Conservation (phyloP, 257 asterid genomes). For the Cordia subcordata region DNA sequence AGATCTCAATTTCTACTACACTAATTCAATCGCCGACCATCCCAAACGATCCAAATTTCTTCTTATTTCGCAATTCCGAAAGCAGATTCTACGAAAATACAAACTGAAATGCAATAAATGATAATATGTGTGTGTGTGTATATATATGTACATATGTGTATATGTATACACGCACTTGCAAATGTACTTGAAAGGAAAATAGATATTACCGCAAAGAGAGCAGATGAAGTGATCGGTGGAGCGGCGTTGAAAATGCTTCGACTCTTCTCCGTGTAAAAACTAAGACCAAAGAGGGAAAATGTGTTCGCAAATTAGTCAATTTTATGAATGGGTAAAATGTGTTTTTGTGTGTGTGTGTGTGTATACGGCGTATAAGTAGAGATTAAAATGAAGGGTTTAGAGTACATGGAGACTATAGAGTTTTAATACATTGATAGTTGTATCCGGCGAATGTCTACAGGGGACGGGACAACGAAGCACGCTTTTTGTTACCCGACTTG, state of each 20-base stretch:
- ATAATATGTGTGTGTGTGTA: no score
- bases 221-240: conserved; percentile 16
- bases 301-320: neutral
- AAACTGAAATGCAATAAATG: neutral
- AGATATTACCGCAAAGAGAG: conserved; percentile 27
- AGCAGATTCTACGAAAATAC: neutral
- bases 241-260: conserved; percentile 10
- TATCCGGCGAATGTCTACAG: conserved; percentile 39
- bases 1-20: neutral
- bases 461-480: no score
- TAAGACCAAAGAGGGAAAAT: no score
- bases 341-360: neutral
- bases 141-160: neutral
- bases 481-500: conserved; percentile 31
- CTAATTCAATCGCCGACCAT: neutral
- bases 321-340: no score
- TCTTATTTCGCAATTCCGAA: neutral
- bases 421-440: neutral
- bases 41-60: neutral
- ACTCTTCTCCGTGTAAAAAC: neutral
- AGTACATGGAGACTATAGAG: neutral
- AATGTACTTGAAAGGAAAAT: conserved; percentile 8
- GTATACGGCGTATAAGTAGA: neutral
- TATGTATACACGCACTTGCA: neutral
- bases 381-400: conserved; percentile 8